Base-by-base conservation (phyloP, 257 asterid genomes). In the Cruciata laevipes region DNA sequence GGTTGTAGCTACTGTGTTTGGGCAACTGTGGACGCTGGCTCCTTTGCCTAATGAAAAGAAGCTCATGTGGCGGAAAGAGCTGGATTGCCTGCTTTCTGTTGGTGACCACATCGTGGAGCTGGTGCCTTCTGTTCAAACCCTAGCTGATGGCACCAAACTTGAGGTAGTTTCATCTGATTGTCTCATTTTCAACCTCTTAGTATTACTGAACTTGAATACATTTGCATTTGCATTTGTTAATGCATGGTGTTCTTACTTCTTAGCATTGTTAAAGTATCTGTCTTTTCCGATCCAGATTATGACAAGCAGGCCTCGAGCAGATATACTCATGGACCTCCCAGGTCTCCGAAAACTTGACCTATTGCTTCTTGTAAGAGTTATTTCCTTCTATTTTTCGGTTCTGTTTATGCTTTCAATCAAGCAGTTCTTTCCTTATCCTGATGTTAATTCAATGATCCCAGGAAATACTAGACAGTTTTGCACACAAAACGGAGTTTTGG, bases 261-360 rank as follows among this genome's bases (percentile, higher is more conserved):
- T 11, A 6, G 17, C 17, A 6, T 25, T 31, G 33, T 27, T 20
- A 6, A 60, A 27, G 24, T 60, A 30, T 59, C 17, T 59, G 63
- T n/a, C 37, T 25, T 25, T 66, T 65, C 49, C 23, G 63, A 66
- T 73, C 47, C 89, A 92, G 98, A 88, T 94, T 33, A 94, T 94
- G 99, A 78, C 85, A 51, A 80, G 91, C 78, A 82, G 85, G 55
- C 95, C 88, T 20, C 80, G 99, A 66, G 76, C 84, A 14, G 99
- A 94, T 76, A 75, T 94, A 32, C 76, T 75, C 60, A 80, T 87
- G 8, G 83, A 94, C 80, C 91, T 94, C 59, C 99, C 99, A 32
- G 99, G 97, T 67, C 97, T 94, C 49, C 85, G 89, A 61, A 94
- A 88, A 79, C 96, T 94, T 27, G 99, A 94, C 77, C 86, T 80